Evolutionary conservation across 1,139 yeast species (phyloP).

Genomic region (Sporopachydermia cereana): DNA sequence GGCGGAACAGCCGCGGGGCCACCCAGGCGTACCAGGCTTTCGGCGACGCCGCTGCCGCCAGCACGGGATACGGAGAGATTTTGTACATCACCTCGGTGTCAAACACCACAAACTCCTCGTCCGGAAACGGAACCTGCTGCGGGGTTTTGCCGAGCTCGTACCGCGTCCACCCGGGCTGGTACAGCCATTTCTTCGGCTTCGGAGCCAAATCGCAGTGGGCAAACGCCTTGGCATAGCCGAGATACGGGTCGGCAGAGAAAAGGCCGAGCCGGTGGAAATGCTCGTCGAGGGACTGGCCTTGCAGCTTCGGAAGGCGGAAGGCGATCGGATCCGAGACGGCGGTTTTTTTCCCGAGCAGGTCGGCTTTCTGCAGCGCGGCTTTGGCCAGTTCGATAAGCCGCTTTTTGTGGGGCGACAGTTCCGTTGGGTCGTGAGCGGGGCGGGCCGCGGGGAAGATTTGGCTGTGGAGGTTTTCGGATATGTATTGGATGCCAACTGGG

Average conservation of each 20-base stretch:
- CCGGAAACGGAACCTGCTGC: conserved; percentile 51
- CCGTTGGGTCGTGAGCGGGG: conserved; percentile 13
- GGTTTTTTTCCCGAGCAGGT: conserved; percentile 71
- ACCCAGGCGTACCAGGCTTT: conserved; percentile 95
- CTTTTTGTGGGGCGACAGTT: conserved; percentile 21
- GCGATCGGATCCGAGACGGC: conserved; percentile 48
- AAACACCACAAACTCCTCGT: conserved; percentile 57
- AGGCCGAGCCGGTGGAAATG: conserved; percentile 71
- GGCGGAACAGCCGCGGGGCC: conserved; percentile 64
- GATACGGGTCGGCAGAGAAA: conserved; percentile 50
- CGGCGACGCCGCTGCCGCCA: conserved; percentile 72
- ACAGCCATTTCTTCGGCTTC: conserved; percentile 29
- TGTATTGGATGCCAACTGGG: conserved; percentile 55
- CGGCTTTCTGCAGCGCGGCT: conserved; percentile 48
- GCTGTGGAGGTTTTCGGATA: conserved; percentile 44
- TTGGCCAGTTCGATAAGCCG: conserved; percentile 46
- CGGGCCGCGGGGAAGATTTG: conserved; percentile 44
- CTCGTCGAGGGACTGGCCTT: conserved; percentile 66
- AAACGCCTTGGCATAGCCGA: conserved; percentile 33
- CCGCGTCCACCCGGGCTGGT: conserved; percentile 72
- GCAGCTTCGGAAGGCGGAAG: conserved; percentile 54
- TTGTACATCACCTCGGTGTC: conserved; percentile 87
- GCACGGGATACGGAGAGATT: conserved; percentile 56
- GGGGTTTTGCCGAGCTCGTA: conserved; percentile 46
- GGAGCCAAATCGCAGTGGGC: conserved; percentile 31